Evolutionary conservation across 1,139 yeast genomes (phyloP), one percentile per base, ranked within the genome.

Genomic region (Kluyveromyces sp.): DNA sequence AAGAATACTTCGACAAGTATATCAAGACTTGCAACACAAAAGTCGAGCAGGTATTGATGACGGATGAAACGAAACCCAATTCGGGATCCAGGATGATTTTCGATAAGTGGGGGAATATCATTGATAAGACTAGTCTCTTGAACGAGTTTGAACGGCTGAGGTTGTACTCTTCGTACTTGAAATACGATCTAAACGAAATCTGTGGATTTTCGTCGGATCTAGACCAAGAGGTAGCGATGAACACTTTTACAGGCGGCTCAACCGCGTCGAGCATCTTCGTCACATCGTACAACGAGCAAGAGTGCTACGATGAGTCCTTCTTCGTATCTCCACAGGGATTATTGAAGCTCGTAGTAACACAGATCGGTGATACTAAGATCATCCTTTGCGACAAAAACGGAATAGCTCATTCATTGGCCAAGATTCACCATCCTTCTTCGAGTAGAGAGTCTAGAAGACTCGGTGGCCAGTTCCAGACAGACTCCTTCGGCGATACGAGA

Each of bases 291-390:
- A 51, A 54, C 30, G 58, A 55, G 33, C 43, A 47, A 7, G 46
- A 46, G 32, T 50, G 53, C 31, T 52, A 64, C 43, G 64, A 69
- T 46, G 60, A 62, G 40, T 51, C 79, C 74, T 55, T 88, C 75
- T 66, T 92, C 35, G 49, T 92, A 70, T 78, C 81, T 50, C 75
- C 81, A 16, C 69, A 72, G 19, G 81, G 86, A n/a, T 69, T 84
- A 15, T 73, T 87, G 26, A 79, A 79, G 54, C 64, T 92, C 33
- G 74, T 86, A 1, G 76, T 89, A 18, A 92, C 94, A 1, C 98
- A 92, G 60, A 82, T 89, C n/a, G 98, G 98, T 3, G 98, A 92
- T 60, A 85, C 96, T 3, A 74, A 86, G 51, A 89, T 95, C n/a
- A 74, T 92, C 4, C 57, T 92, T 19, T 85, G 88, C 49, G 94